Base-by-base conservation (phyloP, 192 early-diverging fungal species). In the Coemansia pectinata region DNA sequence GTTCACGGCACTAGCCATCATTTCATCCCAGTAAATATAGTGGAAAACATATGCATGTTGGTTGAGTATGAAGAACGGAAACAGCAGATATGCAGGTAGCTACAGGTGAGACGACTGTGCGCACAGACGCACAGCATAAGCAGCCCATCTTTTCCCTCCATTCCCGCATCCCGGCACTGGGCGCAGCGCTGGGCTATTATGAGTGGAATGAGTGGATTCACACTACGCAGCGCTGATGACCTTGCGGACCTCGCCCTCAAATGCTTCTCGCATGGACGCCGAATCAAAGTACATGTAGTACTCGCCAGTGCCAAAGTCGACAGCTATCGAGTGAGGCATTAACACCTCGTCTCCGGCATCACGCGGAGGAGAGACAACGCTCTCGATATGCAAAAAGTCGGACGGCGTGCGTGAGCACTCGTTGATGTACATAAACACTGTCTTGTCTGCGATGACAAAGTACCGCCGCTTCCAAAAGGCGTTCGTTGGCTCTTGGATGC, bases 381-480 rank as follows among this genome's bases (percentile, higher is more conserved):
- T 38, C 21, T 42, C 62, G 9, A 76, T 72, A 15, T 58, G 63
- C 65, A 72, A 38, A 40, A 60, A 72, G 52, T 76, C 78, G 4
- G 73, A 66, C 38, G 78, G 78, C 10, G 63, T 53, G 63, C 73
- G 73, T 39, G 73, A 76, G 78, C 78, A 81, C 64, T 81, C 78
- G 52, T 81, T 81, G 31, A 67, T 81, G 66, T 81, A 81, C 63
- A 74, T 53, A 53, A 81, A 81, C 59, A 81, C 52, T 7, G 70
- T 81, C 23, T 73, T 66, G 38, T 81, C 70, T 0, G 78, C 70
- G 36, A 81, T 39, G 10, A 74, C 78, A 81, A 81, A 81, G 60
- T 76, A 81, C 29, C 78, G 66, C 33, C 78, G 78, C 66, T 81
- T 81, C 78, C 78, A 81, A 53, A 71, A 81, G 40, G 73, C 62